These are phyloP conservation scores for Eucalyptus globulus DNA, from an alignment of 345 rosid genomes.

Conservation along the genomic window DNA sequence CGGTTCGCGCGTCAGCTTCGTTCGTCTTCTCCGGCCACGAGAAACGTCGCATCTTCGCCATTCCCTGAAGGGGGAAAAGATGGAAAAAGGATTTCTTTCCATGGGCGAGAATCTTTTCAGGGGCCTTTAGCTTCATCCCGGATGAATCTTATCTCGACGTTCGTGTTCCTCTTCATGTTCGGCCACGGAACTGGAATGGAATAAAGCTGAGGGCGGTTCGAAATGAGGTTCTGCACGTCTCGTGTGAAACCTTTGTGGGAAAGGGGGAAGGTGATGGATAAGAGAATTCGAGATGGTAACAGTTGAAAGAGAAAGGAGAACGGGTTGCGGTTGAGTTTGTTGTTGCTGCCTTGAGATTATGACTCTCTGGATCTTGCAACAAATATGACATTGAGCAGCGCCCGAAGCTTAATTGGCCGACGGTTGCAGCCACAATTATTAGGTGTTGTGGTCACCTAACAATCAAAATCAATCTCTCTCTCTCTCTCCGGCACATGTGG, in stretches of 20 bases:
- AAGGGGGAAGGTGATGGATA: not conserved
- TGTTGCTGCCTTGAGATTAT: not conserved
- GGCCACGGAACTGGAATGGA: not conserved
- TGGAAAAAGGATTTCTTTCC: not conserved
- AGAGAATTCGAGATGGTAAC: not conserved
- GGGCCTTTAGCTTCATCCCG: not conserved
- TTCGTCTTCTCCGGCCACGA: not conserved
- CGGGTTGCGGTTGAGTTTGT: not conserved
- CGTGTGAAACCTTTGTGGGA: not conserved
- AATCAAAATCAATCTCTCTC: not conserved
- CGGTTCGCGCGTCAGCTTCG: not conserved
- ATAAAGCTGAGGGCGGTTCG: not conserved
- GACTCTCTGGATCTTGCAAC: not conserved
- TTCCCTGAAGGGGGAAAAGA: not conserved
- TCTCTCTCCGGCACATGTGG: fast-evolving
- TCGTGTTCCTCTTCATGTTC: not conserved
- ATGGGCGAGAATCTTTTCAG: not conserved
- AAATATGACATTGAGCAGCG: not conserved
- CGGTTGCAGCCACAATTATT: not conserved
- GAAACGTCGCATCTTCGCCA: not conserved
- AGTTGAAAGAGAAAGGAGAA: not conserved
- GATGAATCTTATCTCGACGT: not conserved
- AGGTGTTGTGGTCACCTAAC: not conserved
- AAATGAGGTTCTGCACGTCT: not conserved
- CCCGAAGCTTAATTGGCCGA: not conserved